Evolutionary conservation across 2,329 filamentous ascomycete species (phyloP).

Genomic region (Cytospora chrysosperma): DNA sequence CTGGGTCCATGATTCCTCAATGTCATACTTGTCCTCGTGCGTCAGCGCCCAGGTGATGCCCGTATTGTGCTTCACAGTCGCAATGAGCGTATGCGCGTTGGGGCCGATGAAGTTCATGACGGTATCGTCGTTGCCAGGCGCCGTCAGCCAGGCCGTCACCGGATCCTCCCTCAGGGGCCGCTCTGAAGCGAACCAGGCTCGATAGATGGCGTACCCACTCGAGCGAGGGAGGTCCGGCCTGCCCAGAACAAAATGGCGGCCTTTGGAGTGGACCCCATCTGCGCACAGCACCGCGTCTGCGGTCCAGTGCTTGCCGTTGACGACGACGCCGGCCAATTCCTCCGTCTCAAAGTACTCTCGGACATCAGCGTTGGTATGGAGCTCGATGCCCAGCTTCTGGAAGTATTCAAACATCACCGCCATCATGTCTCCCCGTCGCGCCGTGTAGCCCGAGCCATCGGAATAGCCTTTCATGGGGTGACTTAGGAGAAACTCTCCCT

Average conservation of each 20-base stretch:
- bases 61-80: constrained; percentile 50
- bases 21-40: constrained; percentile 42
- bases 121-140: too few species aligned
- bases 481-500: too few species aligned
- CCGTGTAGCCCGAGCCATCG: too few species aligned
- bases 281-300: constrained; percentile 45
- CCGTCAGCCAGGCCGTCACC: constrained; percentile 53
- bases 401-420: too few species aligned
- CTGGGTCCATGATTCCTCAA: constrained; percentile 46
- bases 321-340: constrained; percentile 39
- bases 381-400: too few species aligned
- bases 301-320: constrained; percentile 37
- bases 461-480: too few species aligned
- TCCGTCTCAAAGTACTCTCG: constrained; percentile 46
- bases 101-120: too few species aligned
- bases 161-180: constrained; percentile 49
- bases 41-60: constrained; percentile 57
- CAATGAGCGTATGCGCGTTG: constrained; percentile 52
- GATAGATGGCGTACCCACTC: constrained; percentile 42
- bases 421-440: too few species aligned
- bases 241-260: constrained; percentile 42
- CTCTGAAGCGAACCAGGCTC: constrained; percentile 42
- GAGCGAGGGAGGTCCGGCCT: constrained; percentile 40
- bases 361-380: constrained; percentile 45
- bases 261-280: constrained; percentile 45